These are phyloP conservation scores for Kokia cookei DNA, from an alignment of 441 rosid genomes.

Conservation along the genomic window DNA sequence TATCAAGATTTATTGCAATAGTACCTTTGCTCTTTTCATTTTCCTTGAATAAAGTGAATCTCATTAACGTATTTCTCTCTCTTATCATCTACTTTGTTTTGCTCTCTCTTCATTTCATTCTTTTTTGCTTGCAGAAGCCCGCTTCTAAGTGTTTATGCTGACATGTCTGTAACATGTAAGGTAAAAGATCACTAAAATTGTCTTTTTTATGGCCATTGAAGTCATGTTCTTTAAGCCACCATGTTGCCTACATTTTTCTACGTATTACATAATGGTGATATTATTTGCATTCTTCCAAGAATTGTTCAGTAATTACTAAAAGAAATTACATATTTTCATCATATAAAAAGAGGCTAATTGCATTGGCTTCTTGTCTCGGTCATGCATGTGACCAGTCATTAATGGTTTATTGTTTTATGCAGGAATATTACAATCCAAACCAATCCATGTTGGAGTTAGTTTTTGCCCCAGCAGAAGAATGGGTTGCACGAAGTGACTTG, in stretches of 20 bases:
- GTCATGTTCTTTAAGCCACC: neutral
- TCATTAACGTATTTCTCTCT: neutral
- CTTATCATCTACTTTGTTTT: neutral
- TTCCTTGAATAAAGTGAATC: neutral
- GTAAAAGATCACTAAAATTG: constrained; percentile 27
- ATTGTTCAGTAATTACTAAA: neutral
- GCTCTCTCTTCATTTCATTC: neutral
- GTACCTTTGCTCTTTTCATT: neutral
- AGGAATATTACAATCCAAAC: constrained; percentile 87
- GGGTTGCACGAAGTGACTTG: constrained; percentile 71
- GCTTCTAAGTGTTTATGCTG: constrained; percentile 91
- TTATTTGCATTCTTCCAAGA: neutral
- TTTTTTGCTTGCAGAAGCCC: constrained; percentile 63
- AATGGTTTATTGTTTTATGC: constrained; percentile 3
- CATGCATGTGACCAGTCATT: neutral
- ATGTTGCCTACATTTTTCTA: neutral
- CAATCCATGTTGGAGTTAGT: constrained; percentile 94
- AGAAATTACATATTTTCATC: too few relatives aligned
- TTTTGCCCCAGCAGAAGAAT: constrained; percentile 94
- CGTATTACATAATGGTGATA: neutral
- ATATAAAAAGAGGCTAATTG: neutral
- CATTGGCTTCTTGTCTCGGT: neutral
- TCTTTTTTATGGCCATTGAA: neutral
- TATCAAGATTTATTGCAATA: neutral
- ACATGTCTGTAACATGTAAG: constrained; percentile 97